Conservation (phyloP, 108 stramenopile genomes). For the Cyclotella atomus region DNA sequence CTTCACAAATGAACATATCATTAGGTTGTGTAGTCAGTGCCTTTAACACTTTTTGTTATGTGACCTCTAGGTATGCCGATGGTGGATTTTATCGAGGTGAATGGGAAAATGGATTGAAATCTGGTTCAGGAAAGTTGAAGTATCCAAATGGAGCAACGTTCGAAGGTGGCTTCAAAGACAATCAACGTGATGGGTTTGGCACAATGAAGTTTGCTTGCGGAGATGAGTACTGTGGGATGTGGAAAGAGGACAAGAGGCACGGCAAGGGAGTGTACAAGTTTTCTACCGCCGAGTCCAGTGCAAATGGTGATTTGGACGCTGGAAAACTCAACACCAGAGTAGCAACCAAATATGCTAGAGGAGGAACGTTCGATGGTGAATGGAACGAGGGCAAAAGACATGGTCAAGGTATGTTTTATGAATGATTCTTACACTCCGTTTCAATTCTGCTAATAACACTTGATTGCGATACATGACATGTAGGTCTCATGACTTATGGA, state of each 20-base stretch:
- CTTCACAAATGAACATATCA: too few relatives aligned
- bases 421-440: too few relatives aligned
- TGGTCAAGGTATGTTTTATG: not conserved
- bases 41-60: too few relatives aligned
- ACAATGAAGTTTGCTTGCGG: not conserved
- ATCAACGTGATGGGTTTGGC: not conserved
- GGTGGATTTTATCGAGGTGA: not conserved
- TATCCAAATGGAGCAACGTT: not conserved
- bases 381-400: not conserved
- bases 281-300: not conserved
- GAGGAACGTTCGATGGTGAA: not conserved
- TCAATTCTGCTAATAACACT: too few relatives aligned
- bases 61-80: not conserved
- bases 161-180: not conserved
- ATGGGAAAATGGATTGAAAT: not conserved
- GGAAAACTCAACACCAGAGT: not conserved
- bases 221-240: not conserved
- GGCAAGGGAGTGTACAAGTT: not conserved
- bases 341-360: not conserved
- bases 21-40: too few relatives aligned
- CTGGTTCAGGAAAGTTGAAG: not conserved
- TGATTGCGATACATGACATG: too few relatives aligned
- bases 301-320: not conserved
- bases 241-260: not conserved
- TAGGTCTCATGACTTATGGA: not conserved